These are phyloP conservation scores for Saprolegnia diclina DNA, from an alignment of 352 stramenopile genomes.

Conservation along the genomic window DNA sequence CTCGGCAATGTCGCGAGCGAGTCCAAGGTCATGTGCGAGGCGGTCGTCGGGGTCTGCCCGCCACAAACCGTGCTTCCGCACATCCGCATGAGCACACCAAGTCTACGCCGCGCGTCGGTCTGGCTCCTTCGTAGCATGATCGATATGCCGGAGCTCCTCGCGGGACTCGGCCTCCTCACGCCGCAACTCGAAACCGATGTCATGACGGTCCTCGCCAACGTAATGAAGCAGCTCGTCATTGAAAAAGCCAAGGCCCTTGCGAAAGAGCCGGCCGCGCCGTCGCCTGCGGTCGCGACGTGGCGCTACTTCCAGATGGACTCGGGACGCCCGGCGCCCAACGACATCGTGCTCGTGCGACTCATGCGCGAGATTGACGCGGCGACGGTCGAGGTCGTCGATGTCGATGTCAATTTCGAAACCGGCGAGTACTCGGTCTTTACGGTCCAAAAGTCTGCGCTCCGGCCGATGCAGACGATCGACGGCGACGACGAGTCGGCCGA, in stretches of 20 bases:
- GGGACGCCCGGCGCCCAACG: conserved; percentile 71
- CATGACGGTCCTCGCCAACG: conserved; percentile 60
- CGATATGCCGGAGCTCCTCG: conserved; percentile 74
- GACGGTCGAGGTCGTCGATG: conserved; percentile 78
- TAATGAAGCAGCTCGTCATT: conserved; percentile 72
- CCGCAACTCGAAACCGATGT: conserved; percentile 61
- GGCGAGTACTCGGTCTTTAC: conserved; percentile 78
- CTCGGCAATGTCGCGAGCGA: conserved; percentile 81
- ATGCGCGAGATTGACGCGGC: conserved; percentile 66
- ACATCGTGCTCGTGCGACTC: conserved; percentile 79
- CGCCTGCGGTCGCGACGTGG: conserved; percentile 60
- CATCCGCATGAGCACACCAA: conserved; percentile 77
- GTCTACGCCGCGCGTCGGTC: conserved; percentile 62
- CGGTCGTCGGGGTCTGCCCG: conserved; percentile 64
- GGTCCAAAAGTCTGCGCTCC: conserved; percentile 50
- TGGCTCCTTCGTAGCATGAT: conserved; percentile 82
- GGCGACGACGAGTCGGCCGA: conserved; percentile 58
- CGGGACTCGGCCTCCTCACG: conserved; percentile 39
- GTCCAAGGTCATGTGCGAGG: conserved; percentile 62
- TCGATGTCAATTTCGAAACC: conserved; percentile 85
- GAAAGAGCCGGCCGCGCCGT: conserved; percentile 43
- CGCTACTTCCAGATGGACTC: conserved; percentile 80
- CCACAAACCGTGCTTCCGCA: conserved; percentile 66
- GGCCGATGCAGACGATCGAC: conserved; percentile 74
- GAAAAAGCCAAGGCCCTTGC: conserved; percentile 52